Base-by-base conservation (phyloP, 1,284 basidiomycete species). In the Trichosporon ovoides region DNA sequence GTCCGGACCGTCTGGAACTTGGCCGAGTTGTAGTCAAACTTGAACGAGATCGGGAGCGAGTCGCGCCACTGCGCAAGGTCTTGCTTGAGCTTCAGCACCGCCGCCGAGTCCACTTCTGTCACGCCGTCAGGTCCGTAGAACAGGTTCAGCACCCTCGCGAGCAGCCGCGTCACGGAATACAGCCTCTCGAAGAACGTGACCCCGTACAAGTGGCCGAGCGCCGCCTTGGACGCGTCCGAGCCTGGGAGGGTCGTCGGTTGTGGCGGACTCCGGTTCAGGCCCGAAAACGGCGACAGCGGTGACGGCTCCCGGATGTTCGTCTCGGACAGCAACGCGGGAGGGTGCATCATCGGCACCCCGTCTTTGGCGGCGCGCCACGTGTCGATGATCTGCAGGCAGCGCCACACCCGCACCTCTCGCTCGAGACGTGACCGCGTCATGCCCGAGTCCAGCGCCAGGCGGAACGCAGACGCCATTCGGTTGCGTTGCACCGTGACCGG, bases 111-210 rank as follows among this genome's bases (percentile, higher is more conserved):
- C 3, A 62, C 51, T 3, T 48, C 52, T 2, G 43, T 59, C 10
- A 68, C 46, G 3, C 68, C 68, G 6, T 55, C 51, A 2, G 61
- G 58, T 1, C 66, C 65, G 49, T 70, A 68, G 13, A 68, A 40
- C 13, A 56, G 50, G 2, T 35, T 28, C 12, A 68, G 50, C 0
- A 68, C 33, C 22, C 43, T 11, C 14, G 43, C 22, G 3, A 48
- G 43, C 16, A 48, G 24, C 43, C 28, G 24, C 22, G 43, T 28
- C 24, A 48, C 22, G 13, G 43, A 48, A 22, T 48, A 31, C 22
- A 48, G 43, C 24, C 43, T 13, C 43, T 48, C 43, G 24, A 48
- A 48, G 43, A 48, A 48, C 43, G 43, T 48, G 43, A 28, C 28
- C 2, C 43, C 43, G 16, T 31, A 48, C 5, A 48, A 6, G 43